Evolutionary conservation across 2,329 filamentous ascomycete genomes (phyloP).

Genomic region (Calonectria hawksworthii): DNA sequence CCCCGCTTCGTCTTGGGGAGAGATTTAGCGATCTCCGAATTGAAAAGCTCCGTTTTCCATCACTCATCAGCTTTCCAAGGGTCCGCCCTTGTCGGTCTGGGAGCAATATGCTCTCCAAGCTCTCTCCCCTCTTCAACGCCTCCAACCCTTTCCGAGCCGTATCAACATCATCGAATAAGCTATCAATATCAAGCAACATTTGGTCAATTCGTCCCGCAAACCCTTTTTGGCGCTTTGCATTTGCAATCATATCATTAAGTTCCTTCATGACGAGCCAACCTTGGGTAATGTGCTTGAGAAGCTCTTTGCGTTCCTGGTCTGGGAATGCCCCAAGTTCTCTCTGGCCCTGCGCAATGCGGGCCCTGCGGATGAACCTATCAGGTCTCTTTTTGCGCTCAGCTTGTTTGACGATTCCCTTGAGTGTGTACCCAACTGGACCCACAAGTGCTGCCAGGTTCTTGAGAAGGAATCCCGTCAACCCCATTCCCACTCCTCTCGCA

Average conservation of each 20-base stretch:
- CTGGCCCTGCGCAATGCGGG: conserved; percentile 71
- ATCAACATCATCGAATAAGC: conserved; percentile 64
- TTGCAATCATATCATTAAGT: conserved; percentile 45
- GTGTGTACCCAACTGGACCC: conserved; percentile 72
- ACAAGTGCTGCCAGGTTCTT: conserved; percentile 75
- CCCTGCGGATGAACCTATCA: conserved; percentile 66
- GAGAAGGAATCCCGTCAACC: conserved; percentile 73
- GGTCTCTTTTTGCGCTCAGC: conserved; percentile 67
- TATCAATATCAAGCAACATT: conserved; percentile 44
- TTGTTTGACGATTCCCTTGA: conserved; percentile 76
- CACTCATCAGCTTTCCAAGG: conserved; percentile 17
- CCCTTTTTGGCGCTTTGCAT: conserved; percentile 53
- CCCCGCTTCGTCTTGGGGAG: conserved; percentile 28
- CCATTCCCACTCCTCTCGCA: conserved; percentile 72
- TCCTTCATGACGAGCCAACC: conserved; percentile 52
- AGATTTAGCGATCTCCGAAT: conserved; percentile 37
- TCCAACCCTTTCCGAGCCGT: conserved; percentile 61
- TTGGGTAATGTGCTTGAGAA: conserved; percentile 46
- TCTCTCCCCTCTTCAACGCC: conserved; percentile 60
- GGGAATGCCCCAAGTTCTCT: conserved; percentile 57
- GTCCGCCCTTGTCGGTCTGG: conserved; percentile 31
- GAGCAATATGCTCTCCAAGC: conserved; percentile 43
- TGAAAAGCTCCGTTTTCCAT: conserved; percentile 36
- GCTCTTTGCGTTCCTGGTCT: conserved; percentile 47
- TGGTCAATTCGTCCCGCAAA: conserved; percentile 53